Evolutionary conservation across 345 rosid genomes (phyloP), one percentile per base, ranked within the genome.

Genomic region (Jatropha curcas): DNA sequence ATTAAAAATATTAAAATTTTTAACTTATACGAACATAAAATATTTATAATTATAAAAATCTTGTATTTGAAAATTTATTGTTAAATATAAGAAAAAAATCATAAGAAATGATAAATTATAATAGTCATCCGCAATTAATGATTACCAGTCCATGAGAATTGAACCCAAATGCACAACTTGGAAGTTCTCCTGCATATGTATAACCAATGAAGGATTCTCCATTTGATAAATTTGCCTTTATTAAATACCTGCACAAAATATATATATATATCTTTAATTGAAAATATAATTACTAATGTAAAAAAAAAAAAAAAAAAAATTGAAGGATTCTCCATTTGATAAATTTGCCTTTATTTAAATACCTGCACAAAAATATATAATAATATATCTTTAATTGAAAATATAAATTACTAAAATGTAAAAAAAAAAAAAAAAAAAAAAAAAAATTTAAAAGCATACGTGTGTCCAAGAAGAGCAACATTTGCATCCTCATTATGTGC

Each of bases 171-270:
- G 92, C 89, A 35, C 92, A 86, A 78, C 88, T 88, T 11, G 89
- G 92, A 43, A 86, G 88, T 81, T 86, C 92, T 69, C 88, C 92
- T n/a, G 92, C 88, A 24, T 84, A 88, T 6, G 89, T 80, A 70
- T 88, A 88, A 27, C 87, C 82, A 48, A 77, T 30, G 72, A 83
- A 88, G 34, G 79, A 73, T 27, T 68, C 12, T 19, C 86, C 84
- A 63, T 60, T 80, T 27, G 86, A 52, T 73, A 86, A 73, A 37
- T 67, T 83, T 35, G 81, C 82, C 67, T 65, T 86, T 65, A 88
- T 66, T 72, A 86, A 50, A 68, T 86, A 86, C 55, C 89, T 88
- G 85, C 74, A 75, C 43, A 65, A 41, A 41, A 41, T 7, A 41
- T 9, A 2, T 41, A 9, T 13, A 41, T 41, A 41, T 0, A 9